A percentile compares a stretch with the other conserved stretches of the same genome.
Evolutionary conservation across 768 basidiomycete genomes (phyloP).

Genomic region (Leccinum rimulosum): DNA sequence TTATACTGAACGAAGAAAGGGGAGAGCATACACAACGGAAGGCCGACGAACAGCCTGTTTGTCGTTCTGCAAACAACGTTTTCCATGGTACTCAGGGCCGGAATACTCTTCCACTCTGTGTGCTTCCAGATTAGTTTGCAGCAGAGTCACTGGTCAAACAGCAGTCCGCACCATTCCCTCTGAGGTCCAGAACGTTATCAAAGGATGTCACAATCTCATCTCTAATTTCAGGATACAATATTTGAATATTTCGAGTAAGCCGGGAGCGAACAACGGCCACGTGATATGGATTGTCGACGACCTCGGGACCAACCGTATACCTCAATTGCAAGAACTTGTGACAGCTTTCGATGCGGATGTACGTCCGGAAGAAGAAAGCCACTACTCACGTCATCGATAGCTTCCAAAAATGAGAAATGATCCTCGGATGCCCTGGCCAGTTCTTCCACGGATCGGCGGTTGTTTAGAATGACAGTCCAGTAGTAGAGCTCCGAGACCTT

Average conservation of each 20-base stretch:
- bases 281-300: slow-evolving; percentile 30
- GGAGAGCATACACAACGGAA: slow-evolving; percentile 36
- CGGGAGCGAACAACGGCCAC: slow-evolving; percentile 23
- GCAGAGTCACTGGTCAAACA: background rate
- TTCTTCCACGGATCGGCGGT: slow-evolving; percentile 36
- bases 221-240: slow-evolving; percentile 39
- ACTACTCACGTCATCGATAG: slow-evolving; percentile 33
- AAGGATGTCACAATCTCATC: slow-evolving; percentile 45
- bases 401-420: slow-evolving; percentile 34
- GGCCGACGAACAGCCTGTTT: background rate
- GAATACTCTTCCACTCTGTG: background rate
- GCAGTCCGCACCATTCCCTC: slow-evolving; percentile 8
- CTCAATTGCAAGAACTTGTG: slow-evolving; percentile 35
- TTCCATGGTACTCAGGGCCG: background rate
- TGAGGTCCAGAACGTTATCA: slow-evolving; percentile 33
- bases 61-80: background rate
- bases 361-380: background rate
- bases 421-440: slow-evolving; percentile 39
- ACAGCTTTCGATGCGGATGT: background rate
- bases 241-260: slow-evolving; percentile 39
- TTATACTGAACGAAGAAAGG: background rate
- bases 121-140: background rate
- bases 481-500: background rate
- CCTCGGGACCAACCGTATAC: slow-evolving; percentile 36
- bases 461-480: slow-evolving; percentile 42